Evolutionary conservation across 2,329 filamentous ascomycete species (phyloP), one percentile per base, ranked within the genome.

Genomic region (Fonsecaea erecta): DNA sequence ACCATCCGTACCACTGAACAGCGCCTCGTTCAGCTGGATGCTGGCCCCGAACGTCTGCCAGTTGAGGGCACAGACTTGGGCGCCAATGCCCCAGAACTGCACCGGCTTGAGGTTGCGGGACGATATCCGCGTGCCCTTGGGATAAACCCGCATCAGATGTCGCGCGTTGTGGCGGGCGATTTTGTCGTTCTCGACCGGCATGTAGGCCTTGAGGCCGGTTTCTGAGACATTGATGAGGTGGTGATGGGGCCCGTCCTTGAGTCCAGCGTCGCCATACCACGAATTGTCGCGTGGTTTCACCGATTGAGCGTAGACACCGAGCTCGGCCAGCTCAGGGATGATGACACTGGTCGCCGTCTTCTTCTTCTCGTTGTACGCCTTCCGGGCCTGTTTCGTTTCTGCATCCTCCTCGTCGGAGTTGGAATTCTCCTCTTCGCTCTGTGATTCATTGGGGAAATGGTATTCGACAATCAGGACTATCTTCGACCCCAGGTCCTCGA

Each of bases 381-480:
- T 61, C 32, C 63, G 64, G 2, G 62, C 64, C 54, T 59, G 28
- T 48, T 62, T 67, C 14, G 56, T 48, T 32, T 68, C 63, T 35
- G 69, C 67, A 52, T 64, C 63, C 46, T 70, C 66, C 14, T 70
- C 66, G 18, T 63, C 63, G 30, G 28, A 35, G 35, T 40, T 54
- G 18, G 66, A 56, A 43, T 52, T 61, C 3, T 67, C 55, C 8
- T 62, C 62, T 34, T 61, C 37, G 28, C 52, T 55, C 1, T 48
- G 43, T 4, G 60, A 30, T 54, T 70, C 69, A 28, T 62, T 48
- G 18, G 70, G 64, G 34, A 70, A 67, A 52, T 72, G 70, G 51
- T 71, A 71, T 59, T 72, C 70, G 26, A 72, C 70, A 21, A 72
- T 72, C 30, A 72, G 53, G 35, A 62, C 62, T n/a, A 72, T 70